These are phyloP conservation scores for Artemisia annua DNA, from an alignment of 129 eudicot genomes.

Conservation along the genomic window DNA sequence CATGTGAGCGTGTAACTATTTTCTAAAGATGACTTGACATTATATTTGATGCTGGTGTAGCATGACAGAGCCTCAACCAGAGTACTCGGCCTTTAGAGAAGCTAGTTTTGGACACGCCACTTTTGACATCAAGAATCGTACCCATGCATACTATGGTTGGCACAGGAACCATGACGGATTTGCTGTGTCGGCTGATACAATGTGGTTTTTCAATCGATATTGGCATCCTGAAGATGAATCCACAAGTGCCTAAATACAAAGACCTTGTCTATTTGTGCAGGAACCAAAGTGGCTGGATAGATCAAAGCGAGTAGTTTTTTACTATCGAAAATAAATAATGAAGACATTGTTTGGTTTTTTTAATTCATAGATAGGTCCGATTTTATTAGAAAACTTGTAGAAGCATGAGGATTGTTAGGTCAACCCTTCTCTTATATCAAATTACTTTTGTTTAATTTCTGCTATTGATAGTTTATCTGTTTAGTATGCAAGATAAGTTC, in stretches of 20 bases:
- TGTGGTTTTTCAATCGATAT: slow-evolving; percentile 69
- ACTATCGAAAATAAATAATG: not conserved
- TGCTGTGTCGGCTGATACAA: slow-evolving; percentile 66
- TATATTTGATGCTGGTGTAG: slow-evolving; percentile 35
- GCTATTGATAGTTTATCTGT: too few relatives aligned
- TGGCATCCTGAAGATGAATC: slow-evolving; percentile 65
- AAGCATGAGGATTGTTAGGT: too few relatives aligned
- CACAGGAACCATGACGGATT: slow-evolving; percentile 80
- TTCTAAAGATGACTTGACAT: not conserved
- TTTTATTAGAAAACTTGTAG: not conserved
- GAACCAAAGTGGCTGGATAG: too few relatives aligned
- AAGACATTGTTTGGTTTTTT: not conserved
- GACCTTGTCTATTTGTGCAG: too few relatives aligned
- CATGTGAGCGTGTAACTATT: not conserved
- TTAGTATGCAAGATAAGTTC: too few relatives aligned
- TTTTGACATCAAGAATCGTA: slow-evolving; percentile 68
- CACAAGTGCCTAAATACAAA: slow-evolving; percentile 23
- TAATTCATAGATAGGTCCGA: not conserved
- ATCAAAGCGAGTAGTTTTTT: too few relatives aligned
- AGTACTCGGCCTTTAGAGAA: slow-evolving; percentile 81
- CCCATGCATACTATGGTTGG: slow-evolving; percentile 74
- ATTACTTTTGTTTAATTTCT: too few relatives aligned
- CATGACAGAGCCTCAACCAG: slow-evolving; percentile 89
- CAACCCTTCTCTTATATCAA: too few relatives aligned
- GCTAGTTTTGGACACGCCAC: slow-evolving; percentile 88